Evolutionary conservation across 202 grass and related monocot genomes (phyloP).

Genomic region (Schoenoplectus triqueter): DNA sequence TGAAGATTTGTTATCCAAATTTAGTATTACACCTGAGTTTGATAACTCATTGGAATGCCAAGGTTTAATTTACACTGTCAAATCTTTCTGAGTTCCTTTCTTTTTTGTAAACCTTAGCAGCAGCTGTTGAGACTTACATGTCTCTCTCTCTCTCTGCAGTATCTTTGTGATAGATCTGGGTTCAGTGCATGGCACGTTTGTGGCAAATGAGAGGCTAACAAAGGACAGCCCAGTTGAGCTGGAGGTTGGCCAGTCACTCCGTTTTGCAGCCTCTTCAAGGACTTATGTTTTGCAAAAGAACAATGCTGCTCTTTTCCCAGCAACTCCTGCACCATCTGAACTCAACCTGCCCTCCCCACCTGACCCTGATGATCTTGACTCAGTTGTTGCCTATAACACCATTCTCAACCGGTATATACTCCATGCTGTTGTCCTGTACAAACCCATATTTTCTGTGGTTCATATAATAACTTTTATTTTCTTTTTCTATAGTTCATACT

Average conservation of each 20-base stretch:
- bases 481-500: neutral
- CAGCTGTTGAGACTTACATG: neutral
- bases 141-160: constrained; percentile 50
- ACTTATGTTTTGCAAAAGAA: constrained; percentile 80
- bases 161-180: constrained; percentile 94
- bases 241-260: constrained; percentile 93
- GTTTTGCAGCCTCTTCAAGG: constrained; percentile 91
- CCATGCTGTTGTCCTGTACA: neutral
- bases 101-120: constrained; percentile 5
- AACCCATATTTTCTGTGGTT: neutral
- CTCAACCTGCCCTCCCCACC: constrained; percentile 92
- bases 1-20: neutral
- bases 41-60: neutral
- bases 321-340: constrained; percentile 56
- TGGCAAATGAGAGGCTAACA: constrained; percentile 88
- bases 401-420: constrained; percentile 86
- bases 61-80: neutral
- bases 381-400: constrained; percentile 92
- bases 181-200: constrained; percentile 94
- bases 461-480: neutral
- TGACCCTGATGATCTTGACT: constrained; percentile 82
- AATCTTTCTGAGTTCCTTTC: constrained; percentile 12
- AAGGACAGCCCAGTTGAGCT: constrained; percentile 91
- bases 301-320: constrained; percentile 62
- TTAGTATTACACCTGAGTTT: neutral